phyloP scores from a whole-genome alignment of 768 basidiomycete genomes.

The Leucocoprinus sp. region DNA sequence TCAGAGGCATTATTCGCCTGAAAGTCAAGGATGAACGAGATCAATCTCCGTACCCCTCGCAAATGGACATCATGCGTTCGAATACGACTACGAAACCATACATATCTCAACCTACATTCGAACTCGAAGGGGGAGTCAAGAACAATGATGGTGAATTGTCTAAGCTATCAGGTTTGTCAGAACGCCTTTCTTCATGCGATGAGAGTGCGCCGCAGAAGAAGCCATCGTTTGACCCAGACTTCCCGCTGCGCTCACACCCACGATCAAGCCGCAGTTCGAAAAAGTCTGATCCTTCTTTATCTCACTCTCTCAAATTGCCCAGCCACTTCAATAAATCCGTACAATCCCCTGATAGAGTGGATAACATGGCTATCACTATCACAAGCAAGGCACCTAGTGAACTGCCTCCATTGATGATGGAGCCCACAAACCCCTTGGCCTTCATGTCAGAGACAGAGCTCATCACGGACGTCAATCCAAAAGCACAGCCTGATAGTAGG shows the following conservation, averaged over 20 bases:
- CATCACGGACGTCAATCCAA: neutral
- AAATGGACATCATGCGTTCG: constrained; percentile 3
- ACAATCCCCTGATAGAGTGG: neutral
- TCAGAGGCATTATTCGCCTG: constrained; percentile 28
- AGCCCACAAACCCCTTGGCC: neutral
- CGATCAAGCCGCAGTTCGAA: constrained; percentile 4
- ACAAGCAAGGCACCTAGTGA: neutral
- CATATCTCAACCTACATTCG: constrained; percentile 38
- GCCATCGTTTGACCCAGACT: constrained; percentile 3
- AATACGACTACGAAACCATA: constrained; percentile 28
- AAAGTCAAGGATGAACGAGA: constrained; percentile 20
- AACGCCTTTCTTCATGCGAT: constrained; percentile 10
- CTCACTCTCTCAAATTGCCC: constrained; percentile 3
- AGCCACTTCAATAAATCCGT: neutral
- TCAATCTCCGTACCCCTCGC: constrained; percentile 14
- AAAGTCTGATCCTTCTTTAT: constrained; percentile 2
- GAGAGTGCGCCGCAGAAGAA: constrained; percentile 1
- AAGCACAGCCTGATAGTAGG: constrained; percentile 8
- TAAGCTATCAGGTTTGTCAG: constrained; percentile 15
- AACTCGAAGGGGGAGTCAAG: constrained; percentile 12
- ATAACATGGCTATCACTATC: neutral
- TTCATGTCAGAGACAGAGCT: neutral
- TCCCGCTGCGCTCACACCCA: constrained; percentile 3
- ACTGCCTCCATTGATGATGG: neutral
- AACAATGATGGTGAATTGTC: constrained; percentile 15